Evolutionary conservation across 345 rosid genomes (phyloP), one percentile per base, ranked within the genome.

Genomic region (Moricandia moricandioides): DNA sequence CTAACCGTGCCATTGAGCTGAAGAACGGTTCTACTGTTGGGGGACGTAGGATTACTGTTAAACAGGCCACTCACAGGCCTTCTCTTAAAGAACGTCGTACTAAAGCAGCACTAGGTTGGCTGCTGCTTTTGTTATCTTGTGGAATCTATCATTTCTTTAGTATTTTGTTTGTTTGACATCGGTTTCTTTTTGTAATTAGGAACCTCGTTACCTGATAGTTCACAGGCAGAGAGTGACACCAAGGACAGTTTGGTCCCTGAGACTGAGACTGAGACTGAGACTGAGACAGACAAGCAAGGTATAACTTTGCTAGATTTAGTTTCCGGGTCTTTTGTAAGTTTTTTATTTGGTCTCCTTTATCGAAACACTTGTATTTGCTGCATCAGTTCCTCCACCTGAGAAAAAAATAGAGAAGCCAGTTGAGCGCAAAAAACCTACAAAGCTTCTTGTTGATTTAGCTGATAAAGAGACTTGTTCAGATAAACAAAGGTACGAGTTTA

Each of bases 21-120:
- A 94, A 89, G 77, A 86, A 86, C 68, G 90, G 85, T 70, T 80
- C 84, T 65, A 85, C 80, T 68, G 80, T 92, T 72, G 97, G 92
- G 31, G 92, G 96, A 49, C 97, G 91, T 59, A 88, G 83, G 75
- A 84, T 94, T 78, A 82, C 80, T 40, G 97, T 88, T 74, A 94
- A 94, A 74, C 96, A 88, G 67, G 98, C 97, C 13, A 79, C 78
- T 72, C 91, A 86, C 61, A 90, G 97, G 56, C 92, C 92, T 70
- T 63, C 97, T 39, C 77, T 91, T 31, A 86, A 88, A 64, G 85
- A 91, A 61, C 97, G 97, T 24, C 86, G 90, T 17, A 65, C 88
- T 13, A 90, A 90, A 80, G 82, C 81, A 55, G 79, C 82, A 59
- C 81, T 84, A 86, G 93, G 91, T 85, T 71, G 65, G 51, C 13